Percentiles rank a stretch among this genome's conserved stretches.
Evolutionary conservation across 1,284 basidiomycete species (phyloP).

Genomic region (Mrakiaceae sp.): DNA sequence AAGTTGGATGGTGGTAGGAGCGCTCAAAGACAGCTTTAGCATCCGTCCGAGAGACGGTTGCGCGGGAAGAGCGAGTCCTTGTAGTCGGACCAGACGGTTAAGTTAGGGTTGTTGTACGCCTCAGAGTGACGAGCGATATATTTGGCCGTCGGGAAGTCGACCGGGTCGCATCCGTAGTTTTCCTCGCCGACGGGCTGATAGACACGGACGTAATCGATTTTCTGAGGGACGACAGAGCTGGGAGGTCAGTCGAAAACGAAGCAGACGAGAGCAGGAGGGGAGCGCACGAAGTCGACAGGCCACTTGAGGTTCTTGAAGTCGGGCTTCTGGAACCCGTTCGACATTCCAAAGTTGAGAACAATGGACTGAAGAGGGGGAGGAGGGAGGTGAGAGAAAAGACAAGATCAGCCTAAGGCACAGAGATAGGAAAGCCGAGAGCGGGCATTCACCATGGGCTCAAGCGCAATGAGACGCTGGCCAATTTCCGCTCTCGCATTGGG

Average conservation of each 20-base stretch:
- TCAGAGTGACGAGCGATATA: slow-evolving; percentile 28
- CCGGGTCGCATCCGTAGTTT: slow-evolving; percentile 27
- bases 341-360: slow-evolving; percentile 70
- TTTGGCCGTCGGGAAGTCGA: slow-evolving; percentile 24
- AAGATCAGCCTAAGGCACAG: not conserved
- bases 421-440: not conserved
- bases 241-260: not conserved
- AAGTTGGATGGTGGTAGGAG: not conserved
- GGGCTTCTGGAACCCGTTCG: slow-evolving; percentile 58
- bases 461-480: slow-evolving; percentile 56
- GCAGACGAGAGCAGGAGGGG: not conserved
- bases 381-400: not conserved
- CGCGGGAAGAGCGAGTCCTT: slow-evolving; percentile 44
- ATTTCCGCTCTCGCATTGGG: slow-evolving; percentile 51
- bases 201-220: slow-evolving; percentile 14
- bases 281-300: slow-evolving; percentile 1
- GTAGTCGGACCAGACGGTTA: slow-evolving; percentile 42
- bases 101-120: slow-evolving; percentile 28
- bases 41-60: slow-evolving; percentile 51
- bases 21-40: slow-evolving; percentile 29
- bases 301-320: slow-evolving; percentile 33
- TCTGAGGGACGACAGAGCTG: not conserved
- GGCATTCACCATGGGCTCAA: slow-evolving; percentile 55
- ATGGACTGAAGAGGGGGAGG: slow-evolving; percentile 41
- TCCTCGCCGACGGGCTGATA: slow-evolving; percentile 8